Base-by-base conservation (phyloP, 371 early-diverging fungal species). In the Mortierella sp. region DNA sequence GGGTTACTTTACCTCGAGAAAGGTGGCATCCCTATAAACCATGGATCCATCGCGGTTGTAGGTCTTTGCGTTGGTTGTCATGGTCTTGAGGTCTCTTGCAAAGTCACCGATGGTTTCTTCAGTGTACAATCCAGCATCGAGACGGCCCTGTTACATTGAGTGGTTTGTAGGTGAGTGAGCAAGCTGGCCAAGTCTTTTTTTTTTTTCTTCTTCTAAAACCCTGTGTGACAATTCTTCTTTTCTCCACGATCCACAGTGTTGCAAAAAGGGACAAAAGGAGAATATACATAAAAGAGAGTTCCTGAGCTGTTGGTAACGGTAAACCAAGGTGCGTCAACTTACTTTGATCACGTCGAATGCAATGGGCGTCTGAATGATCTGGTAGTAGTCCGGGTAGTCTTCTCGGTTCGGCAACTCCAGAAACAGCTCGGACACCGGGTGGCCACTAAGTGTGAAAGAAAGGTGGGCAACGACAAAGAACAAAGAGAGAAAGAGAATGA, bases 381-480 rank as follows among this genome's bases (percentile, higher is more conserved):
- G 86, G 89, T 97, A 98, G 85, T 98, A 98, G 80, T 98, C 98
- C 0, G 98, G 97, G 77, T 97, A 97, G 65, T 95, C 93, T n/a
- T 89, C 86, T 16, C 90, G 84, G 77, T 93, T 92, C 0, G 98
- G 98, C 9, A 97, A 88, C 31, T 93, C 93, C 75, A 93, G 87
- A 82, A 98, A 98, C 68, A 95, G 84, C 72, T 95, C 96, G n/a
- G 93, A 88, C 26, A 95, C 84, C 28, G 89, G 83, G 19, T 94
- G 93, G 34, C 92, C 95, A 73, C 94, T 93, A 81, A 47, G 21
- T 24, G n/a, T 31, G 52, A 26, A 31, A 74, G 24, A 7, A 65
- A 65, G 38, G 38, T 24, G 9, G 3, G 21, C 34, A 38, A 65
- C 14, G 38, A 21, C 24, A 55, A 55, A 0, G 68, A 38, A 68